phyloP scores from a whole-genome alignment of 345 rosid genomes.

The Eucalyptus lansdowneana region DNA sequence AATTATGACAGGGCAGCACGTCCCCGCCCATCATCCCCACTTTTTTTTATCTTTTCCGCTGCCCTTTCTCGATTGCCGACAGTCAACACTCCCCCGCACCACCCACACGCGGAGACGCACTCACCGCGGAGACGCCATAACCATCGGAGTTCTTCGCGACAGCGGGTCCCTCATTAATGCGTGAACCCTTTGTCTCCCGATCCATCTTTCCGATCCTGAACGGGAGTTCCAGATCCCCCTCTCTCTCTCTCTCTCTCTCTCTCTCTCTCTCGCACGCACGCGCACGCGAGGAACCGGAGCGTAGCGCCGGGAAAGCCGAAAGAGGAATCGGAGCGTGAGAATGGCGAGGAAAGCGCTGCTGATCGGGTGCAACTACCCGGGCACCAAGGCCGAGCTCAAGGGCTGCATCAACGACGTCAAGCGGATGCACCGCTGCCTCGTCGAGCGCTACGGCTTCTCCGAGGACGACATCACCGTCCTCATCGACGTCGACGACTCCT shows the following conservation, averaged over 20 bases:
- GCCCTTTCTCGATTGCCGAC: not conserved
- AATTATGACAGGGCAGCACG: not conserved
- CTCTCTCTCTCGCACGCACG: not conserved
- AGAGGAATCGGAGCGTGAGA: not conserved
- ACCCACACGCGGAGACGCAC: not conserved
- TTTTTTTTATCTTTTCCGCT: not conserved
- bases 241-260: not conserved
- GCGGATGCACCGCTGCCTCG: constrained; percentile 46
- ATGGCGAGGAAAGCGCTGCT: constrained; percentile 69
- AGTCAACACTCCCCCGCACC: not conserved
- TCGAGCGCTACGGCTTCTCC: constrained; percentile 57
- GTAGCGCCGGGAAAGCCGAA: not conserved
- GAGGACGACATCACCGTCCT: constrained; percentile 47
- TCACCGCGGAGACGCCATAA: not conserved
- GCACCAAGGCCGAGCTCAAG: constrained; percentile 77
- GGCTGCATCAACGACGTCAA: constrained; percentile 90
- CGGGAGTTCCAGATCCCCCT: not conserved
- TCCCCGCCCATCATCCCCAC: not conserved
- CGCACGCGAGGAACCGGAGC: not conserved
- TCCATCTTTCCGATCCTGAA: not conserved
- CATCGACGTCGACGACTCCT: constrained; percentile 62
- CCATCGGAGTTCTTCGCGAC: not conserved
- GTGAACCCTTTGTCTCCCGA: not conserved
- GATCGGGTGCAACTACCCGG: constrained; percentile 82
- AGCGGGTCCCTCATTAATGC: not conserved